phyloP scores from a whole-genome alignment of 768 basidiomycete genomes.

The Phlegmacium glaucopus region DNA sequence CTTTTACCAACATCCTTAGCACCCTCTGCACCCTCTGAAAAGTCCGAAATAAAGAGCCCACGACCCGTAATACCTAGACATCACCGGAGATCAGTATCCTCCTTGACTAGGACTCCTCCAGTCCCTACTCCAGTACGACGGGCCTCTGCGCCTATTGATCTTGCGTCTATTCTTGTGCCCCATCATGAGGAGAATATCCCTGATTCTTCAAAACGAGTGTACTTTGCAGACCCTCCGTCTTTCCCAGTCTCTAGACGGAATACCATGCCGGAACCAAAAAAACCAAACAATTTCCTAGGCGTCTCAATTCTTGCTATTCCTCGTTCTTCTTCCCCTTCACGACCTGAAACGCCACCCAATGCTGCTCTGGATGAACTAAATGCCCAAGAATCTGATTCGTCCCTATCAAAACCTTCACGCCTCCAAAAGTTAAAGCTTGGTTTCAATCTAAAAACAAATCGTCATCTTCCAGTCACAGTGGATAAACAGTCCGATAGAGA shows the following conservation, averaged over 20 bases:
- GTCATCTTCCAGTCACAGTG: neutral
- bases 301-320: conserved; percentile 10
- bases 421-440: conserved; percentile 23
- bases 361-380: conserved; percentile 9
- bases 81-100: conserved; percentile 8
- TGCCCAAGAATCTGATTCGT: conserved; percentile 19
- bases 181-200: conserved; percentile 8
- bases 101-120: neutral
- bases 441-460: conserved; percentile 14
- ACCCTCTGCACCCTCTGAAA: conserved; percentile 7
- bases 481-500: conserved; percentile 17
- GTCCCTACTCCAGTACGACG: conserved; percentile 14
- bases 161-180: conserved; percentile 19
- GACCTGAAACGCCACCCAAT: conserved; percentile 7
- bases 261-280: conserved; percentile 15
- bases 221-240: conserved; percentile 24
- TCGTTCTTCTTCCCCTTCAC: conserved; percentile 13
- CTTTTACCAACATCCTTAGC: conserved; percentile 24
- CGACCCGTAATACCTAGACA: conserved; percentile 12
- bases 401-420: conserved; percentile 19
- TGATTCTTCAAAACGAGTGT: conserved; percentile 23
- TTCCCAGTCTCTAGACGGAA: conserved; percentile 17
- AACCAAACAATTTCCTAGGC: conserved; percentile 4
- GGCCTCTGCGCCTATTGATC: conserved; percentile 18
- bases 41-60: conserved; percentile 12